Percentiles rank a stretch among this genome's conserved stretches.
Evolutionary conservation across 257 asterid species (phyloP).

Genomic region (Petunia secreta): DNA sequence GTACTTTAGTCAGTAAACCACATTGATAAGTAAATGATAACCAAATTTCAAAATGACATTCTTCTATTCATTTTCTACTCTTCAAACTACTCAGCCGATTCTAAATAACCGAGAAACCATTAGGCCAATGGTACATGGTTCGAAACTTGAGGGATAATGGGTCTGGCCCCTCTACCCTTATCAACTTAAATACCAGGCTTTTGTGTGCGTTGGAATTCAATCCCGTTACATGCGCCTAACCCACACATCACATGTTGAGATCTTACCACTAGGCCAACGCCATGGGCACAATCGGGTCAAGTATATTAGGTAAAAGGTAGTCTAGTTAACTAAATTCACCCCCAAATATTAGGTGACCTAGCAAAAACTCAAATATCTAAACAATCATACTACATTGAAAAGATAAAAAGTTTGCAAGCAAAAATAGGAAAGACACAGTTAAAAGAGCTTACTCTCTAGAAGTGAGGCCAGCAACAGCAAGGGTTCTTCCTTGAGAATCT

Average conservation of each 20-base stretch:
- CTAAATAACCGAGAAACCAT: no score
- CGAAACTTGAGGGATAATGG: no score
- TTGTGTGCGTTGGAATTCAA: no score
- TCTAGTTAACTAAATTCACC: background rate
- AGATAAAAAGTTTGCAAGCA: background rate
- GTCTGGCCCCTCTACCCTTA: no score
- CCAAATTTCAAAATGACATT: background rate
- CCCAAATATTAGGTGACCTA: background rate
- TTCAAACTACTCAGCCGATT: background rate
- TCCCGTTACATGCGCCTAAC: no score
- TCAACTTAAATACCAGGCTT: no score
- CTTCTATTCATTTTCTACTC: background rate
- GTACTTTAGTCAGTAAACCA: background rate
- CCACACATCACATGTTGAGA: no score
- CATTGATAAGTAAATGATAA: background rate
- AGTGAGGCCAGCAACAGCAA: constrained; percentile 63
- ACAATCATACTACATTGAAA: no score
- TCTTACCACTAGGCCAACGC: no score
- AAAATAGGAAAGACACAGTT: background rate
- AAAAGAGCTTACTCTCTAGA: constrained; percentile 46
- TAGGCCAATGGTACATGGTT: no score
- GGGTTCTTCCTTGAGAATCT: constrained; percentile 47
- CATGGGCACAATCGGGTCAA: background rate
- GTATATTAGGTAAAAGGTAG: background rate
- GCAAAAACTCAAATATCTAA: background rate